Percentiles rank a stretch among this genome's conserved stretches.
Evolutionary conservation across 192 early-diverging fungal genomes (phyloP).

Genomic region (Backusella liffmaniae): DNA sequence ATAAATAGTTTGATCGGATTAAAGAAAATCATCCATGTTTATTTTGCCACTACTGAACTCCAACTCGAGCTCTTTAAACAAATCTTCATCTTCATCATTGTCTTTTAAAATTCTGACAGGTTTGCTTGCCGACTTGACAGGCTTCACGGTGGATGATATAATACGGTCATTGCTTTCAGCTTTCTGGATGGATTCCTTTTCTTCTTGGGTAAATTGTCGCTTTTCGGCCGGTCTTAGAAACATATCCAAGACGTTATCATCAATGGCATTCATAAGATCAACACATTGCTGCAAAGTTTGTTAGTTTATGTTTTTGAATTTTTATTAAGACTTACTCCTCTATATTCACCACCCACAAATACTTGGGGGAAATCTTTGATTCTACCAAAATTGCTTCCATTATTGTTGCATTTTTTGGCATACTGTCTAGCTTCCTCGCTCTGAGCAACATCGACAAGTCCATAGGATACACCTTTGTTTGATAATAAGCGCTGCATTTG

Average conservation of each 20-base stretch:
- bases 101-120: slow-evolving; percentile 8
- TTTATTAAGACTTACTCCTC: slow-evolving; percentile 30
- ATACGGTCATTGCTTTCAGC: background rate
- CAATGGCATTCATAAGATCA: slow-evolving; percentile 20
- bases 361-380: slow-evolving; percentile 44
- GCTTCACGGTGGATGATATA: background rate
- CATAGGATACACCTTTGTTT: slow-evolving; percentile 34
- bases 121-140: background rate
- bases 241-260: slow-evolving; percentile 13
- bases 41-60: slow-evolving; percentile 11
- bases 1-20: background rate
- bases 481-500: slow-evolving; percentile 37
- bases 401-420: slow-evolving; percentile 44
- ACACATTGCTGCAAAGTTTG: slow-evolving; percentile 14
- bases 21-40: slow-evolving; percentile 3
- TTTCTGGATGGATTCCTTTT: slow-evolving; percentile 11
- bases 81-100: slow-evolving; percentile 28
- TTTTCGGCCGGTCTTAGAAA: slow-evolving; percentile 20
- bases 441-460: slow-evolving; percentile 43
- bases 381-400: slow-evolving; percentile 21
- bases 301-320: background rate
- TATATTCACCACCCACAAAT: slow-evolving; percentile 48
- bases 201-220: background rate
- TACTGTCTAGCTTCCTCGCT: slow-evolving; percentile 38
- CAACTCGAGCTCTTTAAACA: slow-evolving; percentile 21